A percentile compares a stretch with the other conserved stretches of the same genome.
These are phyloP conservation scores for Monosporascus sp. DNA, from an alignment of 2,329 filamentous ascomycete species.

Conservation along the genomic window DNA sequence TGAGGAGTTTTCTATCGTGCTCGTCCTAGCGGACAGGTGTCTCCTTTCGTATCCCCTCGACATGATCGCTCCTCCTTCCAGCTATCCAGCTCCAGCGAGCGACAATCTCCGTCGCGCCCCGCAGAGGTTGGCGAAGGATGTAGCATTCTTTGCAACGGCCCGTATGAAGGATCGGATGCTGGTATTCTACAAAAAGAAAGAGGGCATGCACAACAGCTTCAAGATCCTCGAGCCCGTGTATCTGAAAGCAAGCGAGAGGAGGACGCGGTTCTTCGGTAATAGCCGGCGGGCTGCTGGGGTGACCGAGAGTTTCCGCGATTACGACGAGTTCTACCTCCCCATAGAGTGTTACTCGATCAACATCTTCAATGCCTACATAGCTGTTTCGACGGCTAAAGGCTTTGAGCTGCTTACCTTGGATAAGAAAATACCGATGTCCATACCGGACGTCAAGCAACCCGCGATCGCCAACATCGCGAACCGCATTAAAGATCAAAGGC, in stretches of 20 bases:
- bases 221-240: constrained; percentile 95
- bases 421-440: constrained; percentile 92
- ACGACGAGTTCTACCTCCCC: constrained; percentile 97
- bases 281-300: constrained; percentile 59
- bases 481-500: constrained; percentile 76
- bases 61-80: constrained; percentile 62
- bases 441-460: constrained; percentile 76
- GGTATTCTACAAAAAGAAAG: constrained; percentile 95
- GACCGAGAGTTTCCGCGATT: constrained; percentile 96
- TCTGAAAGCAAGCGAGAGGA: constrained; percentile 85
- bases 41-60: constrained; percentile 93
- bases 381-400: constrained; percentile 84
- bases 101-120: constrained; percentile 82
- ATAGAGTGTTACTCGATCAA: constrained; percentile 93
- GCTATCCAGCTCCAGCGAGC: constrained; percentile 54
- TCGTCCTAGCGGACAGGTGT: constrained; percentile 86
- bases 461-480: constrained; percentile 80
- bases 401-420: constrained; percentile 95
- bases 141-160: constrained; percentile 93
- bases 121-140: constrained; percentile 86
- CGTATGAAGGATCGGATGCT: constrained; percentile 95
- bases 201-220: constrained; percentile 88
- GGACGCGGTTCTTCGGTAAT: constrained; percentile 59
- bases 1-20: constrained; percentile 90
- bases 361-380: constrained; percentile 90